These are phyloP conservation scores for Aquilaria agallochum DNA, from an alignment of 441 rosid species.

Conservation along the genomic window DNA sequence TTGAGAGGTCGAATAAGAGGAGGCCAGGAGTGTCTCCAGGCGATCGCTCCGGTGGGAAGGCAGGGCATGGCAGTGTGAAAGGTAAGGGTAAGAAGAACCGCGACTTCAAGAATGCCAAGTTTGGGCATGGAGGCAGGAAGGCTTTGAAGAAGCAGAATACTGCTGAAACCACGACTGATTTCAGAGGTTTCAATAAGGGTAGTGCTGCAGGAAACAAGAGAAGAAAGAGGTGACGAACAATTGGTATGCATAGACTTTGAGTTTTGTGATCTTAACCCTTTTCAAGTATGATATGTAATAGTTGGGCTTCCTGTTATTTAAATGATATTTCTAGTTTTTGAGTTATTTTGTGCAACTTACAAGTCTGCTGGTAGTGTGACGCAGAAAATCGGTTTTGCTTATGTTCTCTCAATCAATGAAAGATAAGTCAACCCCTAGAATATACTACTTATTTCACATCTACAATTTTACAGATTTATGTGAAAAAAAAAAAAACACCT, in stretches of 20 bases:
- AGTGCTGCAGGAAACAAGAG: conserved; percentile 48
- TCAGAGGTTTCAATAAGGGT: conserved; percentile 38
- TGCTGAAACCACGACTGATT: conserved; percentile 52
- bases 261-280: not conserved
- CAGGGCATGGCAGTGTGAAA: conserved; percentile 17
- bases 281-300: not conserved
- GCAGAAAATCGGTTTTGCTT: not conserved
- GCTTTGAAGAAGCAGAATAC: conserved; percentile 81
- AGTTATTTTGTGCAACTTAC: not conserved
- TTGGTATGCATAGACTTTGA: not conserved
- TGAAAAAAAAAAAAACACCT: no score
- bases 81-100: conserved; percentile 39
- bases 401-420: not conserved
- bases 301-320: not conserved
- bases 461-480: no score
- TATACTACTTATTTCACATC: no score
- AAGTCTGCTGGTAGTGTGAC: not conserved
- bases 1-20: conserved; percentile 59
- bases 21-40: conserved; percentile 64
- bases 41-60: conserved; percentile 84
- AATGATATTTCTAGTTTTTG: conserved; percentile 9
- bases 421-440: not conserved
- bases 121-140: conserved; percentile 78
- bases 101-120: conserved; percentile 60
- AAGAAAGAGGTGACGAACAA: conserved; percentile 44